phyloP scores from a whole-genome alignment of 768 basidiomycete genomes.

The Mycena amicta region DNA sequence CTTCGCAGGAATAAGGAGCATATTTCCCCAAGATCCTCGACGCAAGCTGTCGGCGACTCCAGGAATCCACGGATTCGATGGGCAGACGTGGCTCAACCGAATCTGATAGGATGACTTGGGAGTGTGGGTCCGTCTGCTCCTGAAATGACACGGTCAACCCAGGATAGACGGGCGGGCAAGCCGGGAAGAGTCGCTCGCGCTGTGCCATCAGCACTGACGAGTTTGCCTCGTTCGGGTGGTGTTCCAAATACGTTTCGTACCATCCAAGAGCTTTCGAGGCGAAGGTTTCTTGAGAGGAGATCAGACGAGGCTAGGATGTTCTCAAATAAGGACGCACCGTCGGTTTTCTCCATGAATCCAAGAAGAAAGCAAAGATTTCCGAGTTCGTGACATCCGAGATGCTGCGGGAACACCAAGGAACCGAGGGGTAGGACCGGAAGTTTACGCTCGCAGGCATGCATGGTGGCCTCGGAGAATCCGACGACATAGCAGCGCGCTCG shows the following conservation, averaged over 20 bases:
- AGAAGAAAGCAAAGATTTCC: not conserved
- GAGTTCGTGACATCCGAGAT: not conserved
- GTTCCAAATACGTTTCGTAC: conserved; percentile 4
- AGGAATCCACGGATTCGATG: not conserved
- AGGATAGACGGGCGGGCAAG: not conserved
- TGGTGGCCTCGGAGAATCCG: conserved; percentile 2
- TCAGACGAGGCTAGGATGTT: not conserved
- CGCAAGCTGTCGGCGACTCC: not conserved
- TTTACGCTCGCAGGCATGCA: conserved; percentile 3
- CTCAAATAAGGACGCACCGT: not conserved
- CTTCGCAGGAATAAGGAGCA: no score
- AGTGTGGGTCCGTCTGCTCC: no score
- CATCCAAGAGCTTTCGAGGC: not conserved
- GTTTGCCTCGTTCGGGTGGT: conserved; percentile 2
- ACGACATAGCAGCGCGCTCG: conserved; percentile 12
- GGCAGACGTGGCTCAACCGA: not conserved
- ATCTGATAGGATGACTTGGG: not conserved
- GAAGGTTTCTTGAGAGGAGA: not conserved
- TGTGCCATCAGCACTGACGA: conserved; percentile 5
- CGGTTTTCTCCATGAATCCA: not conserved
- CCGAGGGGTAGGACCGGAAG: conserved; percentile 4
- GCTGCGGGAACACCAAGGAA: not conserved
- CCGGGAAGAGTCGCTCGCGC: not conserved
- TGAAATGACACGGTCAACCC: conserved; percentile 2
- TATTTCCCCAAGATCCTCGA: not conserved